phyloP scores from a whole-genome alignment of 108 stramenopile species.

The Skeletonema menzelii region DNA sequence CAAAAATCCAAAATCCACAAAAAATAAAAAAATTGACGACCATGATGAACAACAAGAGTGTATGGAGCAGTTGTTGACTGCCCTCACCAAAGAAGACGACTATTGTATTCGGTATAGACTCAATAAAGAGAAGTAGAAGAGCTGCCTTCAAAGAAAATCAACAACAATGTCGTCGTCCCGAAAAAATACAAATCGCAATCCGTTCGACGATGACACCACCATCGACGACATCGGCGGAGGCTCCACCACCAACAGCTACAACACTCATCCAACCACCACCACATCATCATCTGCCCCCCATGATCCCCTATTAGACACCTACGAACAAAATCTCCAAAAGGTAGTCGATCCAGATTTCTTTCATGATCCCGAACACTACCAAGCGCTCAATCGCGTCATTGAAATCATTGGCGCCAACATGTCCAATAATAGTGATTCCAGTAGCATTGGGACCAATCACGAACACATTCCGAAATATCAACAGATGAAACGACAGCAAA shows the following conservation, averaged over 20 bases:
- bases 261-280: not conserved
- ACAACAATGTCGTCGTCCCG: not conserved
- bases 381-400: constrained; percentile 79
- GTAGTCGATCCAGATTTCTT: constrained; percentile 83
- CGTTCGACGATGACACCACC: not conserved
- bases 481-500: constrained; percentile 55
- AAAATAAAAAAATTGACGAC: too few species aligned
- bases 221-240: not conserved
- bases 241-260: not conserved
- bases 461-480: constrained; percentile 60
- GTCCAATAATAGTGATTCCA: not conserved
- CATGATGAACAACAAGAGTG: too few species aligned
- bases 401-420: constrained; percentile 75
- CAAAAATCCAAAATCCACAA: too few species aligned
- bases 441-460: constrained; percentile 9
- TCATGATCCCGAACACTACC: constrained; percentile 67
- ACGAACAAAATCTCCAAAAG: constrained; percentile 55
- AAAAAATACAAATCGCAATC: not conserved
- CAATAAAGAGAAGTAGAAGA: not conserved
- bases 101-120: too few species aligned
- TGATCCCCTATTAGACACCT: constrained; percentile 30
- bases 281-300: not conserved
- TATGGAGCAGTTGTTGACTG: too few species aligned
- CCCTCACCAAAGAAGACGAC: too few species aligned
- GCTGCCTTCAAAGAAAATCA: not conserved